These are phyloP conservation scores for Globisporangium cederbergense DNA, from an alignment of 352 stramenopile species.

Conservation along the genomic window DNA sequence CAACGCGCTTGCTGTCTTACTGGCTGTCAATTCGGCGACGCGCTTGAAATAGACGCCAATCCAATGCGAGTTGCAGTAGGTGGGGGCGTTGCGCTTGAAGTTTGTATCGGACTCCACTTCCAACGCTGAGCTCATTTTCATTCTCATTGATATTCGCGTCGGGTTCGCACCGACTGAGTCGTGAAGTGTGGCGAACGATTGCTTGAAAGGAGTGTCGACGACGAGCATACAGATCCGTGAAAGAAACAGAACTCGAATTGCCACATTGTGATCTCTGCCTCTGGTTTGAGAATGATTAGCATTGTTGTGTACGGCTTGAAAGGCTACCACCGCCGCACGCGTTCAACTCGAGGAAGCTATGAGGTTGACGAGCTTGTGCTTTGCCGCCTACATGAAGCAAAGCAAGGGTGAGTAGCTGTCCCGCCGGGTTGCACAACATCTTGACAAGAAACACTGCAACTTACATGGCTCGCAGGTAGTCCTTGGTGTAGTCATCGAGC, in stretches of 20 bases:
- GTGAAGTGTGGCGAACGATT: background rate
- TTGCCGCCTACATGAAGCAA: constrained; percentile 1
- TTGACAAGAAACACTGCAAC: background rate
- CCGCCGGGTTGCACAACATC: background rate
- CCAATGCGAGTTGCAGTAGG: no score
- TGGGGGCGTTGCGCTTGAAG: no score
- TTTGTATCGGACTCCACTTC: no score
- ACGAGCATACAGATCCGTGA: background rate
- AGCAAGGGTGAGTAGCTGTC: background rate
- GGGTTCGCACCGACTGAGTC: background rate
- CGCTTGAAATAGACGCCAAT: no score
- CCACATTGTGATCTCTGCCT: background rate
- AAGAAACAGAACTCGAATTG: background rate
- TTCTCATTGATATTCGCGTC: background rate
- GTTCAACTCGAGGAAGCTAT: background rate
- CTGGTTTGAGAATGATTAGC: background rate
- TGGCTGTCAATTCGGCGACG: no score
- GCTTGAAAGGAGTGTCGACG: background rate
- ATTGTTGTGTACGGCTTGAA: no score
- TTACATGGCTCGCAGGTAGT: constrained; percentile 52
- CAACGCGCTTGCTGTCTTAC: background rate
- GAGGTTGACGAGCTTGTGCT: constrained; percentile 1
- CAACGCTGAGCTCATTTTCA: background rate
- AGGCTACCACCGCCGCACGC: no score
- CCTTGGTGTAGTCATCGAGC: constrained; percentile 50